Conservation (phyloP, 768 basidiomycete species). For the Rhizopogon vesiculosus region DNA sequence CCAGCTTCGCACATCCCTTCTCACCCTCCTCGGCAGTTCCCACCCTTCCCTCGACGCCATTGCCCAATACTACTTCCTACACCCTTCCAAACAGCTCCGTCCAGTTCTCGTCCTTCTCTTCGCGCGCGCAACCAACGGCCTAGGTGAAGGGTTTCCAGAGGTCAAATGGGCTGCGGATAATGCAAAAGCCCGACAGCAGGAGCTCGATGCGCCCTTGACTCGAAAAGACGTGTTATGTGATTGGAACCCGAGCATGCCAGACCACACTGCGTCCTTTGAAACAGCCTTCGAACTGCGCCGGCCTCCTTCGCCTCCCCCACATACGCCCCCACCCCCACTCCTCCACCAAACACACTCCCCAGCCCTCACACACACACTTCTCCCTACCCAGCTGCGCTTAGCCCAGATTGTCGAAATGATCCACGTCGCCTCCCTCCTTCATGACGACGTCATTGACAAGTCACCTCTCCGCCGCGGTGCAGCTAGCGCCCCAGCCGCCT, state of each 20-base stretch:
- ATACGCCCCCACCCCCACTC: conserved; percentile 11
- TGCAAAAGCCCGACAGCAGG: conserved; percentile 46
- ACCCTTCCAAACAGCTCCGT: conserved; percentile 86
- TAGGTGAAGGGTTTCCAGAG: conserved; percentile 59
- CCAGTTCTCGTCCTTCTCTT: conserved; percentile 88
- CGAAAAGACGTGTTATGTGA: conserved; percentile 83
- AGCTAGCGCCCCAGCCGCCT: conserved; percentile 66
- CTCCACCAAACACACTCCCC: conserved; percentile 25
- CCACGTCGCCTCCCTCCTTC: conserved; percentile 89
- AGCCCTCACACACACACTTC: conserved; percentile 30
- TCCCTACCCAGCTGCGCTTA: conserved; percentile 88
- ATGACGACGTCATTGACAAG: conserved; percentile 84
- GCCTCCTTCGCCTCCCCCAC: conserved; percentile 18
- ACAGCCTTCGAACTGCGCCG: conserved; percentile 46
- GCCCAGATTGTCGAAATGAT: conserved; percentile 99
- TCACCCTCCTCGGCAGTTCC: conserved; percentile 79
- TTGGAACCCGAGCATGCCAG: conserved; percentile 85
- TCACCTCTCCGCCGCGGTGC: conserved; percentile 67
- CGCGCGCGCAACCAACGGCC: conserved; percentile 88
- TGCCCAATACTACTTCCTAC: conserved; percentile 88
- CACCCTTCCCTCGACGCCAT: conserved; percentile 86
- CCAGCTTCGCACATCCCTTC: conserved; percentile 64
- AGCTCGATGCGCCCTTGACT: conserved; percentile 77
- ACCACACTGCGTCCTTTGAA: conserved; percentile 66
- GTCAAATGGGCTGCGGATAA: conserved; percentile 62